Evolutionary conservation across 139 green algal genomes (phyloP).

Genomic region (Picochlorum costavermella): DNA sequence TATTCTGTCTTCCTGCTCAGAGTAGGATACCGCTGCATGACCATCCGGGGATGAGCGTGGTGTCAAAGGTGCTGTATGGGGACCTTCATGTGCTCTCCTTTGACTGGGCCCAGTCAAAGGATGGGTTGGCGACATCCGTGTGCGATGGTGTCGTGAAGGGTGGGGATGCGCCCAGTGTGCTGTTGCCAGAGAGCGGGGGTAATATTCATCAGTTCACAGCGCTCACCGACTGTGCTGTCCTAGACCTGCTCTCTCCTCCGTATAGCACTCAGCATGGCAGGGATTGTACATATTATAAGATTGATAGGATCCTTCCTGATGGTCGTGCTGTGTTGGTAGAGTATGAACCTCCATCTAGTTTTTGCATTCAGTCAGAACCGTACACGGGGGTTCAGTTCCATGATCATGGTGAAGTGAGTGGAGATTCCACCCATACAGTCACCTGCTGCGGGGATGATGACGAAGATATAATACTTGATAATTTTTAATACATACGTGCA

Average conservation of each 20-base stretch:
- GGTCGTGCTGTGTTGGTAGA: slow-evolving; percentile 5
- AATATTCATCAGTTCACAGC: slow-evolving; percentile 90
- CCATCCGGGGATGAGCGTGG: slow-evolving; percentile 69
- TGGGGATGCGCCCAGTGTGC: slow-evolving; percentile 28
- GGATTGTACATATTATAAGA: slow-evolving; percentile 79
- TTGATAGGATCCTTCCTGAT: neutral
- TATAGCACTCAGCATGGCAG: slow-evolving; percentile 53
- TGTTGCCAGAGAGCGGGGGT: slow-evolving; percentile 56
- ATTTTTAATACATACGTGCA: too few relatives aligned
- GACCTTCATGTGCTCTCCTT: slow-evolving; percentile 63
- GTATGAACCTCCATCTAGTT: slow-evolving; percentile 20
- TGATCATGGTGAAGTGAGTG: too few relatives aligned
- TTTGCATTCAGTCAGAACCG: slow-evolving; percentile 7
- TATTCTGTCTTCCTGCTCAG: slow-evolving; percentile 69
- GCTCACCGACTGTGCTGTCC: slow-evolving; percentile 70
- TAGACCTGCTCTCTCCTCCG: slow-evolving; percentile 84
- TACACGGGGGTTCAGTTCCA: too few relatives aligned
- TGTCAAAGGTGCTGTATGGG: slow-evolving; percentile 77
- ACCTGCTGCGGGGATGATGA: too few relatives aligned
- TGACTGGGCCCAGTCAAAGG: slow-evolving; percentile 46
- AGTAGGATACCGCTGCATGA: slow-evolving; percentile 81
- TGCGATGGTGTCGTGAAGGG: slow-evolving; percentile 39
- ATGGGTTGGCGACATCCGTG: slow-evolving; percentile 23
- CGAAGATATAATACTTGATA: too few relatives aligned
- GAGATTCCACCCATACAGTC: too few relatives aligned